Evolutionary conservation across 345 rosid species (phyloP).

Genomic region (Eucalyptus tenuipes): DNA sequence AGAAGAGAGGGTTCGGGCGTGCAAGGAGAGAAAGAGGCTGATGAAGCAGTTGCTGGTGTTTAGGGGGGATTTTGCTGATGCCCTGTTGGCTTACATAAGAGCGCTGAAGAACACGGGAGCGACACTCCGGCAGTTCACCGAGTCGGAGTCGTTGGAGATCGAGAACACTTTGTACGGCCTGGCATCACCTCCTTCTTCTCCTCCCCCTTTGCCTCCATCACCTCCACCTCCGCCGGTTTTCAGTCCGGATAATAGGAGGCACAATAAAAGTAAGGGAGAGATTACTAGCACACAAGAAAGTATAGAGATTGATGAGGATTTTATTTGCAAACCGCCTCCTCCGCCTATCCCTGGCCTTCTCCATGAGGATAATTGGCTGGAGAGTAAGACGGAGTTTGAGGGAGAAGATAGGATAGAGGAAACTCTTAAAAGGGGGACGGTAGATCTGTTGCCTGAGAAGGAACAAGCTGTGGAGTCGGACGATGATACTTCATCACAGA

Average conservation of each 20-base stretch:
- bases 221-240: slow-evolving; percentile 75
- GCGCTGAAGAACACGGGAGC: slow-evolving; percentile 80
- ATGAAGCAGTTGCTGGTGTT: slow-evolving; percentile 57
- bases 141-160: slow-evolving; percentile 66
- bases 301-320: slow-evolving; percentile 19
- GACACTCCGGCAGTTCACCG: slow-evolving; percentile 87
- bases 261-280: slow-evolving; percentile 10
- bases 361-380: slow-evolving; percentile 54
- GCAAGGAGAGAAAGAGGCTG: slow-evolving; percentile 76
- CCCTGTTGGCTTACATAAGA: slow-evolving; percentile 64
- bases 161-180: slow-evolving; percentile 25
- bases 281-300: slow-evolving; percentile 25
- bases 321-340: slow-evolving; percentile 21
- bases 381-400: slow-evolving; percentile 59
- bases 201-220: slow-evolving; percentile 68
- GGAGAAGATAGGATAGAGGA: slow-evolving; percentile 40
- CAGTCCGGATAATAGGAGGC: slow-evolving; percentile 39
- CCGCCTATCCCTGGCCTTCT: slow-evolving; percentile 13
- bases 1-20: slow-evolving; percentile 59
- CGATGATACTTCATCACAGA: slow-evolving; percentile 44
- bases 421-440: slow-evolving; percentile 4
- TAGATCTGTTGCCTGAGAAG: slow-evolving; percentile 16
- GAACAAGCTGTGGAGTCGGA: slow-evolving; percentile 18
- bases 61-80: slow-evolving; percentile 77
- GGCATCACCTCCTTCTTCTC: slow-evolving; percentile 45